Percentiles rank a stretch among this genome's conserved stretches.
Conservation (phyloP, 805 yeast species). For the Pichia thaimueangensis region DNA sequence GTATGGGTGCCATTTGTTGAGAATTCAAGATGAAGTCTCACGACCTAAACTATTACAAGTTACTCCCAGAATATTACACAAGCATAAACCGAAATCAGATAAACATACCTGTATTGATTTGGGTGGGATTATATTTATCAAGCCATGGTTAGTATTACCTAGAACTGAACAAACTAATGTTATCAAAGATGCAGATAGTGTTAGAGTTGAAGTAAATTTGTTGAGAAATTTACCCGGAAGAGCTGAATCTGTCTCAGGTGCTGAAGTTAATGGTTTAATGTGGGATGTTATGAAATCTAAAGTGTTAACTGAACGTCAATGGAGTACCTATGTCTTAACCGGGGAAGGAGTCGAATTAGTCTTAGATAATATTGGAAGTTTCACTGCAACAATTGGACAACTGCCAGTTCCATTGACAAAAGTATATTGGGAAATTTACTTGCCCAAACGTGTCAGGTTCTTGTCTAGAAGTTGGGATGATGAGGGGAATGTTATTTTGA, state of each 20-base stretch:
- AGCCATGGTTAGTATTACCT: slow-evolving; percentile 7
- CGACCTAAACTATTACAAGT: neutral
- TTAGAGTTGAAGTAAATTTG: neutral
- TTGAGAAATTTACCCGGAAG: slow-evolving; percentile 4
- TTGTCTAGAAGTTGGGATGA: neutral
- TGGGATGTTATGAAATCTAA: neutral
- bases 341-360: slow-evolving; percentile 3
- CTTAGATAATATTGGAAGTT: slow-evolving; percentile 8
- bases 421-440: slow-evolving; percentile 9
- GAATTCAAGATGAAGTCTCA: slow-evolving; percentile 1
- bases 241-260: neutral
- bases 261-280: neutral
- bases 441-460: neutral
- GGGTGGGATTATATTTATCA: neutral
- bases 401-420: neutral
- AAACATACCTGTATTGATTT: neutral
- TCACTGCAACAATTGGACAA: neutral
- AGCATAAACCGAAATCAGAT: neutral
- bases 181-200: neutral
- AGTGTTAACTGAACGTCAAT: neutral
- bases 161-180: neutral
- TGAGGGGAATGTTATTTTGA: neutral
- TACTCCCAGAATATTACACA: neutral
- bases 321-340: neutral
- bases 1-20: slow-evolving; percentile 8